Base-by-base conservation (phyloP, 805 yeast genomes). In the Kluyveromyces siamensis region DNA sequence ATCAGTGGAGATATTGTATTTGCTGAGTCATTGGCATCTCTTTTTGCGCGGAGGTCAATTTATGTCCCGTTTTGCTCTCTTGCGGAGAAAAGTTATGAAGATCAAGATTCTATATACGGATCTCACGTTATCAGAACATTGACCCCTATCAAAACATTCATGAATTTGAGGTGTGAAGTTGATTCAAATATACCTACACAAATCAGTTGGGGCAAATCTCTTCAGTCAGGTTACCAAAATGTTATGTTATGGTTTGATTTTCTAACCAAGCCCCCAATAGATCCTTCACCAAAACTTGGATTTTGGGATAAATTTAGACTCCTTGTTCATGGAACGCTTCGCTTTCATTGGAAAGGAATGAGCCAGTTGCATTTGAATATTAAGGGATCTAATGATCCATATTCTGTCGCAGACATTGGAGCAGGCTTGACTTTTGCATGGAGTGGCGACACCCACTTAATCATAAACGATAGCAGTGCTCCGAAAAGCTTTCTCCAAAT, bases 271-370 rank as follows among this genome's bases (percentile, higher is more conserved):
- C 86, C 89, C 1, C 85, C 85, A 2, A 61, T 81, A 25, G 89
- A 83, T 58, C 79, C 79, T 1, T 80, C 86, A 2, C 67, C 72
- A 8, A 79, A 79, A 52, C 57, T 83, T 8, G 89, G 89, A 5
- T 80, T 82, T 55, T 83, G 89, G 89, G 89, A 83, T 62, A 83
- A 83, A 54, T 59, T 80, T 39, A 71, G 84, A 2, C 67, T 78
- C 19, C 56, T 76, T 8, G 56, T 76, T 18, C 87, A 81, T 52
- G 84, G 84, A 4, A 69, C 63, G 42, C 67, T 79, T 53, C 65
- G 57, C 2, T 77, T 80, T 53, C 62, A 72, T 19, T 72, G 82
- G 51, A 60, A 68, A 2, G 69, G 72, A 45, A 50, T 57, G 2
- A 72, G 71, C 52, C 83, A 81, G 45, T 63, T 83, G n/a, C 75